Base-by-base conservation (phyloP, 176 grass and related monocot species). In the Avena atlantica region DNA sequence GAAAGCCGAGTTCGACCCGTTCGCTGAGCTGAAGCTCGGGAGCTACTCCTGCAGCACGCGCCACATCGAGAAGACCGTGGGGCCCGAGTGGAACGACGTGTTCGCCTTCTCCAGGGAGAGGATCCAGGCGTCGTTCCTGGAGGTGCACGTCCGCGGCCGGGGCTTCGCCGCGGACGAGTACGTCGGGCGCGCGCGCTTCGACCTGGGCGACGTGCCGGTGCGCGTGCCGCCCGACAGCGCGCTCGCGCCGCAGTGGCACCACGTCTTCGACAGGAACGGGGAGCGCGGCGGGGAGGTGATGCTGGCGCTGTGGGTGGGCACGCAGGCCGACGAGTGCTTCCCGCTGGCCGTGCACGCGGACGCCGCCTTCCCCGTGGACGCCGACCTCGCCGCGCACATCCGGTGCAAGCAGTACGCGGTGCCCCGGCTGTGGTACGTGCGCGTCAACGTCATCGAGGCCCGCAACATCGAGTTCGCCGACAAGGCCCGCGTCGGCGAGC, bases 261-360 rank as follows among this genome's bases (percentile, higher is more conserved):
- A 86, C 51, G 74, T 93, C 36, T 52, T 93, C 57, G 81, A 88
- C 78, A 62, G 47, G 29, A 74, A 45, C 5, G 91, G 23, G 20
- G 84, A 83, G 86, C 78, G 48, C 27, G 20, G 25, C 0, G 93
- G 93, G 9, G 93, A 93, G 76, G 72, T 95, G 60, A 93, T 93
- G 93, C 6, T 93, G 27, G 89, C 91, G 58, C 82, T 95, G 63
- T 93, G 93, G 93, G 73, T 93, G 66, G 93, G 91, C 66, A 95
- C 91, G 36, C 93, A 95, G 82, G 91, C 86, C 25, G 91, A 95
- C 78, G 88, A 91, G 74, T 90, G 89, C 73, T 95, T 95, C 81
- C 76, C 84, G 34, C 83, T 87, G 74, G 90, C 91, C 44, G 76
- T 88, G 83, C 93, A 93, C 79, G 87, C 84, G n/a, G 88, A 95